Base-by-base conservation (phyloP, 2,329 filamentous ascomycete species). In the Pseudogymnoascus sp. region DNA sequence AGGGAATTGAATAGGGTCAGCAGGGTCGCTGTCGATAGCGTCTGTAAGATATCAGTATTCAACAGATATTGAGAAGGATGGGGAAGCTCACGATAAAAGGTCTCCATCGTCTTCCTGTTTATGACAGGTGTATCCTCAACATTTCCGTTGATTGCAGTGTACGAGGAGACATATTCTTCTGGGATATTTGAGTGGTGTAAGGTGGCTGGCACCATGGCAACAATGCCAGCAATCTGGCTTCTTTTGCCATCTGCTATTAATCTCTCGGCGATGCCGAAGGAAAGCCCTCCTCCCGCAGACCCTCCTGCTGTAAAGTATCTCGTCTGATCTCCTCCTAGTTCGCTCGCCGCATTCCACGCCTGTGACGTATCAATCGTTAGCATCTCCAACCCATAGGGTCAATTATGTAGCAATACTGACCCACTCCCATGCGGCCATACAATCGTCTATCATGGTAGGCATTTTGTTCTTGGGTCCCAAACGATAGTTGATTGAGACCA, bases 401-500 rank as follows among this genome's bases (percentile, higher is more conserved):
- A 19, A 41, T 12, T 41, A 41, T 22, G 4, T 41, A 16, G 12
- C 11, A 46, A 60, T 3, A 38, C 56, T 16, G 62, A 70, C 68
- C 69, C 69, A 71, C 53, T 66, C 66, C 28, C 56, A 70, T 24
- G 65, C 68, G 35, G 62, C 59, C 11, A 68, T 14, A 35, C 61
- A 59, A 37, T 75, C 73, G 7, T 73, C 69, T 11, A 75, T 66
- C 40, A 69, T 67, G n/a, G 66, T 66, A n/a, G 71, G 70, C 35
- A 70, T 64, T 56, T 70, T 69, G 60, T 69, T 50, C 16, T 59
- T 60, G 5, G 67, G 63, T 37, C 61, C 64, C 16, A 70, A 63
- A 11, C 71, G 70, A 63, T 76, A 77, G 24, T 72, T 70, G 31
- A 76, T 70, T 8, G 70, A 71, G 40, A 76, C 70, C 35, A 77